A percentile compares a stretch with the other conserved stretches of the same genome.
phyloP scores from a whole-genome alignment of 176 grass and related monocot genomes.

The Thinopyrum elongatum region DNA sequence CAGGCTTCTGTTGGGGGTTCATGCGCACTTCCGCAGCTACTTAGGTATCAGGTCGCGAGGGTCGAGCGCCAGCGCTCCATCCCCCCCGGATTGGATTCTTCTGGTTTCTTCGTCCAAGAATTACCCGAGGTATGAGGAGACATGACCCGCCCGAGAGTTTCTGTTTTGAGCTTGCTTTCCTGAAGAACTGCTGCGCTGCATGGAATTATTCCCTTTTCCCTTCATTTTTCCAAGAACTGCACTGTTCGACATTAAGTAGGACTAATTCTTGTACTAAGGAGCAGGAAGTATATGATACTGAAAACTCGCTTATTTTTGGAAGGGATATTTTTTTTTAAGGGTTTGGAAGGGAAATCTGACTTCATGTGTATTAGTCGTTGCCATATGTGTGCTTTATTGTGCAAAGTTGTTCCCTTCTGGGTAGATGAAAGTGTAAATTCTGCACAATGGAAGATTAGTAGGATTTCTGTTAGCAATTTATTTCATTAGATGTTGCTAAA shows the following conservation, averaged over 20 bases:
- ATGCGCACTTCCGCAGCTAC: not conserved
- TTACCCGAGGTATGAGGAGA: not conserved
- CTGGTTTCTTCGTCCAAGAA: not conserved
- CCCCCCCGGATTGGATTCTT: not conserved
- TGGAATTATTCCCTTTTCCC: not conserved
- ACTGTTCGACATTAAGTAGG: not conserved
- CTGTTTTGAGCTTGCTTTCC: not conserved
- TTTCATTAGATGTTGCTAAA: not conserved
- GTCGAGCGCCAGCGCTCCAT: not conserved
- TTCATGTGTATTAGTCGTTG: not conserved
- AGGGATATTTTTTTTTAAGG: not conserved
- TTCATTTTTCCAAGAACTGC: not conserved
- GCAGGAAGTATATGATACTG: not conserved
- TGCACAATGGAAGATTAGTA: not conserved
- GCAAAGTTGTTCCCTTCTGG: not conserved
- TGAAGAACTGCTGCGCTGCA: not conserved
- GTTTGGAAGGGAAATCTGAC: not conserved
- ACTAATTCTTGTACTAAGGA: not conserved
- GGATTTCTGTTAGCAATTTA: not conserved
- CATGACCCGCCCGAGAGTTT: not conserved
- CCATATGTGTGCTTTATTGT: not conserved
- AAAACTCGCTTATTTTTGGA: not conserved
- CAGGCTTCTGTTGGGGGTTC: not conserved
- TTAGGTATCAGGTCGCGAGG: not conserved
- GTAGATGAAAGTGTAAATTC: not conserved